Base-by-base conservation (phyloP, 495 filamentous ascomycete species). In the Penicillium longicatenatum region DNA sequence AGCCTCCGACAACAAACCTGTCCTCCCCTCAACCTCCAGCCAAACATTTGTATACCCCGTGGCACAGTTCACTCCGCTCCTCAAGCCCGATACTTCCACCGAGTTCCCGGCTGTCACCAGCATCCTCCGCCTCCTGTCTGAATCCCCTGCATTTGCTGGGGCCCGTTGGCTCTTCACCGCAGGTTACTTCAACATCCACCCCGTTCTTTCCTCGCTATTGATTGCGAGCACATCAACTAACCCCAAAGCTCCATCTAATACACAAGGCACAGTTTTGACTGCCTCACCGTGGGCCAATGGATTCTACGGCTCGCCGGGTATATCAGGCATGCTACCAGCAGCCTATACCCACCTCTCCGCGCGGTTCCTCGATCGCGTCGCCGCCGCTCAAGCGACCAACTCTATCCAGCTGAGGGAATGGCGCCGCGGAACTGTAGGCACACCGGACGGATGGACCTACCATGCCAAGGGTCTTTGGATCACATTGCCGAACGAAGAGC, bases 381-480 rank as follows among this genome's bases (percentile, higher is more conserved):
- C 86, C 2, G 77, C 76, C 1, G 80, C 81, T 21, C 70, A 75
- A 41, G 80, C 85, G 4, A 82, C 84, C n/a, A 80, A 82, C 24
- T 74, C 75, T 5, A 87, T 96, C n/a, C 72, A 83, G 24, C 75
- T 99, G 12, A 87, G 87, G 53, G 94, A 99, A 73, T 99, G 95
- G 95, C 82, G 86, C 41, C 84, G 82, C 41, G 94, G 93, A 6
- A 89, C 86, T 0, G 88, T 96, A 22, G 86, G 86, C 24, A 83
- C 91, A 64, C 85, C 86, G 1, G 88, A 79, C 17, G 95, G 90
- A 2, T 99, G 94, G 94, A 96, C 93, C 0, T 99, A 99, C 68
- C 94, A 99, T 66, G 94, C 94, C 48, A 99, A 99, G 73, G 94
- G 94, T 0, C 77, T 98, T 2, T 98, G 94, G 94, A 81, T 97